Base-by-base conservation (phyloP, 768 basidiomycete species). In the Trametes villosa region DNA sequence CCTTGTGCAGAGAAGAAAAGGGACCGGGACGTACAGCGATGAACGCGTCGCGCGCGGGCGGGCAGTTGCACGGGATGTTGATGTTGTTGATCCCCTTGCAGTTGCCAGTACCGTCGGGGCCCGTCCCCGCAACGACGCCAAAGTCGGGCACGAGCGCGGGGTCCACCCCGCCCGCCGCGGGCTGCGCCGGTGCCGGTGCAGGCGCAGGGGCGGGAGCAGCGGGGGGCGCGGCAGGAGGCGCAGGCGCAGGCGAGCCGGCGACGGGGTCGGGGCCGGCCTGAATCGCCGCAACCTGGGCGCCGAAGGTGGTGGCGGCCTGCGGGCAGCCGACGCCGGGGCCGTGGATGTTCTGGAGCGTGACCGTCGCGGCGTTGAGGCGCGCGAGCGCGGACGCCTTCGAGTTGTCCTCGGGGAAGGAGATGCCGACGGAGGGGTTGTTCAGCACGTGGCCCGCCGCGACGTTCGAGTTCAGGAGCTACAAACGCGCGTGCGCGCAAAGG, bases 251-350 rank as follows among this genome's bases (percentile, higher is more conserved):
- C 22, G 44, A 36, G n/a, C n/a, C n/a, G n/a, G n/a, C n/a, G n/a
- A n/a, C n/a, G n/a, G n/a, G 36, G 36, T 38, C 36, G 24, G 53
- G 51, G 12, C 53, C 52, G 31, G 33, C 50, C 33, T 50, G 20
- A 40, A 67, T 59, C 8, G 71, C 67, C 22, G 65, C 51, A 15
- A 48, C 57, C 58, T 70, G 71, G 8, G 68, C 82, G 24, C 76
- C 65, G 67, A 86, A 84, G 4, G 86, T 89, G 0, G 88, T 88
- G 7, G 86, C 78, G 0, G 80, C 81, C 27, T 82, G 77, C 3
- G 88, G 87, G 69, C 87, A 89, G 13, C 88, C 89, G 7, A 77
- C 71, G 36, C 88, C 89, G 0, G 86, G 76, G 0, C 87, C 89
- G 45, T 79, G 76, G 36, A 91, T 70, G 71, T 91, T 91, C 74